Evolutionary conservation across 2,329 filamentous ascomycete genomes (phyloP).

Genomic region (Aaosphaeria pasadenensis): DNA sequence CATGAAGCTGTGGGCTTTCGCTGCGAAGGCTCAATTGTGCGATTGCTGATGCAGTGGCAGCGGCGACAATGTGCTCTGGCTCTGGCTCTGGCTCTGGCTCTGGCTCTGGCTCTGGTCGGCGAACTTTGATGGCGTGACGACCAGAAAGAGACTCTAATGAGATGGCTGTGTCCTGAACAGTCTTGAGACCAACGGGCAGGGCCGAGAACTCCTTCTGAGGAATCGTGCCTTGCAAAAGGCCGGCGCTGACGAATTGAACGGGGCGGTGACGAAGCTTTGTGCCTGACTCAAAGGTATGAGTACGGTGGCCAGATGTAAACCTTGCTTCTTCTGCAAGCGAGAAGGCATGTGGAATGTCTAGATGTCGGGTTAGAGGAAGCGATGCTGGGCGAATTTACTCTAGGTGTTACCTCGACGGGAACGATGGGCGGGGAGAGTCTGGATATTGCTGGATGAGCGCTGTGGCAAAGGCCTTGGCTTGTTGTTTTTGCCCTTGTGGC

Average conservation of each 20-base stretch:
- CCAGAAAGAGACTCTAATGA: background rate
- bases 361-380: too few relatives aligned
- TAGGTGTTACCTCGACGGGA: too few relatives aligned
- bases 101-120: too few relatives aligned
- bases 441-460: too few relatives aligned
- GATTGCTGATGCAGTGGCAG: slow-evolving; percentile 19
- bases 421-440: too few relatives aligned
- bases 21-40: slow-evolving; percentile 34
- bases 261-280: slow-evolving; percentile 54
- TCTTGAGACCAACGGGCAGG: background rate
- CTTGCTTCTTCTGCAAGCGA: slow-evolving; percentile 58
- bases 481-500: too few relatives aligned
- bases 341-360: slow-evolving; percentile 17
- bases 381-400: too few relatives aligned
- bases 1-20: slow-evolving; percentile 6
- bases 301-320: slow-evolving; percentile 53
- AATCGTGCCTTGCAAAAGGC: slow-evolving; percentile 38
- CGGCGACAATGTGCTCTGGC: too few relatives aligned
- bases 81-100: too few relatives aligned
- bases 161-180: slow-evolving; percentile 5
- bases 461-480: too few relatives aligned
- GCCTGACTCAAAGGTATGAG: slow-evolving; percentile 44
- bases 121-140: too few relatives aligned
- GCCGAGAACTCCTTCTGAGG: slow-evolving; percentile 20
- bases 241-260: slow-evolving; percentile 61